Base-by-base conservation (phyloP, 2,329 filamentous ascomycete species). In the Curvularia hawaiiensis region DNA sequence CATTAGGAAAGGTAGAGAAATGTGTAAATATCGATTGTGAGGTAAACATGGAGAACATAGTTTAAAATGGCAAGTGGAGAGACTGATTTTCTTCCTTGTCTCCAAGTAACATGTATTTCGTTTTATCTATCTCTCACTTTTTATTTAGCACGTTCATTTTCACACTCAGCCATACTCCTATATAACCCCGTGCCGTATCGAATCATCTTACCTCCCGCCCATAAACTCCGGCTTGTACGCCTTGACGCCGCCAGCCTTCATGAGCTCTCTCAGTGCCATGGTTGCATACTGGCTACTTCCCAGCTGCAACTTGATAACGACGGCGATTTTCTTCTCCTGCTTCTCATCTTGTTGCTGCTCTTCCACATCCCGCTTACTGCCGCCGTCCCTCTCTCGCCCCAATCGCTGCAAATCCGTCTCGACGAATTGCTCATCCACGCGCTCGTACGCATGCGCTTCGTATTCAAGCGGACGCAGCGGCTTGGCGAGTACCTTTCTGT, bases 261-360 rank as follows among this genome's bases (percentile, higher is more conserved):
- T 92, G 60, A 96, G 77, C 77, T 96, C 91, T 52, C 91, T 80
- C 63, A 96, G 74, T 12, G 90, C 90, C 82, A 96, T 91, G 0
- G 91, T 96, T 0, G 91, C 91, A 78, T 96, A 96, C 70, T 91
- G 89, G 70, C 90, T 92, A 48, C 88, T 87, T 1, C 87, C 89
- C 28, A 96, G 82, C 72, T 91, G 88, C 77, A 96, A 85, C 72
- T 87, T 91, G 65, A 95, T 74, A 26, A 90, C 77, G 0, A 92
- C 82, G 0, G 88, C 90, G 18, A 91, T 79, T 69, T 89, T 88
- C 50, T 77, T 74, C 33, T 64, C 71, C 68, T 7, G 59, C 54
- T 64, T 67, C 24, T 66, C 50, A 20, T 62, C 60, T 16, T 38
- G 35, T 31, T 61, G 64, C 3, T 69, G 59, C 28, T 57, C 56